Percentiles rank a stretch among this genome's conserved stretches.
phyloP scores from a whole-genome alignment of 768 basidiomycete species.

The Tylopilus rubrobrunneus region DNA sequence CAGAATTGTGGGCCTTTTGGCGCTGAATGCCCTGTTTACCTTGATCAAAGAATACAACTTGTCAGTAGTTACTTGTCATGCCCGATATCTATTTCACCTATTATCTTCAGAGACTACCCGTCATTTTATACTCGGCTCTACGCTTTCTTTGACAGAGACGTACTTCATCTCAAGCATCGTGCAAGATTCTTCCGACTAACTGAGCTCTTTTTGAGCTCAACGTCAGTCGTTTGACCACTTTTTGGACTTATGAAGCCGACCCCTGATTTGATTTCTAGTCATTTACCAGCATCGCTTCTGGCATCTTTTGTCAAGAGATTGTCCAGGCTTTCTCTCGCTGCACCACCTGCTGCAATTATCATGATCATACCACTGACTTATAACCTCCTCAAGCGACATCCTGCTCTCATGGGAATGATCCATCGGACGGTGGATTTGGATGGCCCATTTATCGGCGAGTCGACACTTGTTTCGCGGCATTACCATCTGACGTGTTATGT shows the following conservation, averaged over 20 bases:
- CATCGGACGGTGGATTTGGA: constrained; percentile 54
- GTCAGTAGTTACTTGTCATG: constrained; percentile 42
- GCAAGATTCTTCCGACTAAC: constrained; percentile 92
- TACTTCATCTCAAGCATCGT: constrained; percentile 89
- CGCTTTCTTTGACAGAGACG: constrained; percentile 79
- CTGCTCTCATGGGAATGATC: constrained; percentile 89
- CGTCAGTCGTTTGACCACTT: constrained; percentile 50
- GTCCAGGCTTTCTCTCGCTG: constrained; percentile 74
- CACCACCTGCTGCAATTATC: constrained; percentile 87
- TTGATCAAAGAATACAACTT: constrained; percentile 92
- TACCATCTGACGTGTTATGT: constrained; percentile 1
- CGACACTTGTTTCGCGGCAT: neutral
- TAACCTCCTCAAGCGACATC: constrained; percentile 90
- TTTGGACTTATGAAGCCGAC: neutral
- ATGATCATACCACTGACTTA: constrained; percentile 92
- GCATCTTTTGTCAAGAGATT: constrained; percentile 95
- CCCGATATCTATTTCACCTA: neutral
- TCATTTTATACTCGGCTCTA: constrained; percentile 93
- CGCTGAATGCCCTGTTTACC: constrained; percentile 86
- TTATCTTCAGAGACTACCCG: constrained; percentile 77
- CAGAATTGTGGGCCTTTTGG: constrained; percentile 80
- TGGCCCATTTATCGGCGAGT: constrained; percentile 33
- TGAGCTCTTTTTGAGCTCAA: constrained; percentile 88
- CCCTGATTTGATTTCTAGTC: constrained; percentile 42
- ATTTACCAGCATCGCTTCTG: constrained; percentile 85